These are phyloP conservation scores for Microsporum ferrugineum DNA, from an alignment of 2,329 filamentous ascomycete species.

Conservation along the genomic window DNA sequence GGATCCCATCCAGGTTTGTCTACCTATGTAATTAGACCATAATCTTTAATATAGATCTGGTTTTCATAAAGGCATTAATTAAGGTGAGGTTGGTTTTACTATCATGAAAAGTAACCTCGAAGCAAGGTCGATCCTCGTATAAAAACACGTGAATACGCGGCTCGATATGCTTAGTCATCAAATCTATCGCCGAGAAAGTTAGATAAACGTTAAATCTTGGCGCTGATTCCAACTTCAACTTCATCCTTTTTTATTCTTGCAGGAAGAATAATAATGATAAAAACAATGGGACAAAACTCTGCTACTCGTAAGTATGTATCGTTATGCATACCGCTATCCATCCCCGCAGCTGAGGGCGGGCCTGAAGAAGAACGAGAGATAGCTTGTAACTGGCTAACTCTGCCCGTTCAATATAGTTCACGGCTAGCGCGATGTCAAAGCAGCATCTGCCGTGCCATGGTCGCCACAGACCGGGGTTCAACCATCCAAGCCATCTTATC, in stretches of 20 bases:
- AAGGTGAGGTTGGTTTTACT: not conserved
- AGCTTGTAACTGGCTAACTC: not conserved
- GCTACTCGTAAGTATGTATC: too few relatives aligned
- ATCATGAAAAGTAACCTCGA: not conserved
- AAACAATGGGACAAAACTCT: not conserved
- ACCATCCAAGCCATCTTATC: not conserved
- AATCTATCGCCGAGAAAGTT: not conserved
- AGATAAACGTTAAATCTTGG: not conserved
- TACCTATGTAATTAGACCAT: too few relatives aligned
- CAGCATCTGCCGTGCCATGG: not conserved
- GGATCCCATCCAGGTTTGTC: too few relatives aligned
- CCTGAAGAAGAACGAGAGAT: not conserved
- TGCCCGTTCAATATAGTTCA: not conserved
- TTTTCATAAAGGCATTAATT: too few relatives aligned
- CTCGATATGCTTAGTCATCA: not conserved
- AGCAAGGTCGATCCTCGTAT: too few relatives aligned
- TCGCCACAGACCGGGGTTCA: not conserved
- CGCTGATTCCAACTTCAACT: not conserved
- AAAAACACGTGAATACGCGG: not conserved
- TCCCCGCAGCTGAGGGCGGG: not conserved
- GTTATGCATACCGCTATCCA: not conserved
- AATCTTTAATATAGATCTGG: too few relatives aligned
- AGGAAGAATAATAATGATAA: not conserved
- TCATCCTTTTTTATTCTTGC: not conserved
- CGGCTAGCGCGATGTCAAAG: slow-evolving; percentile 3